Evolutionary conservation across 1,284 basidiomycete genomes (phyloP).

Genomic region (Veloboletus limbatus): DNA sequence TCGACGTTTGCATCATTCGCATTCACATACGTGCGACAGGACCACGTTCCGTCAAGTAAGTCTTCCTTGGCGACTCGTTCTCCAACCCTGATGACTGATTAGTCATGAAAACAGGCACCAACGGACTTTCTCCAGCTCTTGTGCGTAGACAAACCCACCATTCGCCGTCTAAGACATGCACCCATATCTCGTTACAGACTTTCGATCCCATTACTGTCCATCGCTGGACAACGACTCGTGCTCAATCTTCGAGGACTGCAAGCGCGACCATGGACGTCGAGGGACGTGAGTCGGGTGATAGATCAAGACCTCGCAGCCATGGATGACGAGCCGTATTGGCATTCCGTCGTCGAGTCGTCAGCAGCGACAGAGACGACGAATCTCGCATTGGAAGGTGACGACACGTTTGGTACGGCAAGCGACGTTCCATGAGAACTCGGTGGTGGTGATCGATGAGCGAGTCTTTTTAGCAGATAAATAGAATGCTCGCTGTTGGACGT

Average conservation of each 20-base stretch:
- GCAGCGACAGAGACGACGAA: not conserved
- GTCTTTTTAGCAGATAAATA: no score
- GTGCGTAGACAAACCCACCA: not conserved
- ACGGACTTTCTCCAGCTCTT: slow-evolving; percentile 8
- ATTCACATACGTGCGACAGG: slow-evolving; percentile 3
- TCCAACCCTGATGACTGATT: not conserved
- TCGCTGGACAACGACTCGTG: slow-evolving; percentile 12
- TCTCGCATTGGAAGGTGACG: not conserved
- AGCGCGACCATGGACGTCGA: slow-evolving; percentile 1
- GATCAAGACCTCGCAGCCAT: slow-evolving; percentile 9
- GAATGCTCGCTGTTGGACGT: not conserved
- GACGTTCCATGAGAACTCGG: not conserved
- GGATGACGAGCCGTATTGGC: not conserved
- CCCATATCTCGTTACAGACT: not conserved
- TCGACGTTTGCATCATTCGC: not conserved
- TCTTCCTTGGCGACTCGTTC: not conserved
- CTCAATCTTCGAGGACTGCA: slow-evolving; percentile 11
- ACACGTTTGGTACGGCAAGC: not conserved
- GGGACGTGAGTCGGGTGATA: slow-evolving; percentile 9
- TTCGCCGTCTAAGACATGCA: not conserved
- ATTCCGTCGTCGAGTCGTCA: not conserved
- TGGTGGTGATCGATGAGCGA: no score
- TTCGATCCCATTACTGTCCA: slow-evolving; percentile 7
- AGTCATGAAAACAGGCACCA: slow-evolving; percentile 3
- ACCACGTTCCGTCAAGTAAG: slow-evolving; percentile 7